A percentile compares a stretch with the other conserved stretches of the same genome.
These are phyloP conservation scores for Colletotrichum theobromicola DNA, from an alignment of 2,329 filamentous ascomycete genomes.

Conservation along the genomic window DNA sequence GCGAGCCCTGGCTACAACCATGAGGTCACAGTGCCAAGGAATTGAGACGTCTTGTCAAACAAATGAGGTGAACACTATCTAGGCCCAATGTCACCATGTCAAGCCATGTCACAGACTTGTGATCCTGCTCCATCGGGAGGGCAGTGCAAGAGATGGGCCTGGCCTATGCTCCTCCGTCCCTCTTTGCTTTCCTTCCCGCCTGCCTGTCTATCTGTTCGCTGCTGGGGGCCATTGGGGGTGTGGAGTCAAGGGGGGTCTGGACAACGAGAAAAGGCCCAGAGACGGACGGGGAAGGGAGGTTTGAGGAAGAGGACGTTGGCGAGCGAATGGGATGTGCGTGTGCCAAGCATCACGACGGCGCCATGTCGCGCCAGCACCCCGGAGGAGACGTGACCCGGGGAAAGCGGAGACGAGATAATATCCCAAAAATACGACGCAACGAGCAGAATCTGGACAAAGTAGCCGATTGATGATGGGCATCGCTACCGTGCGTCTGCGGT, in stretches of 20 bases:
- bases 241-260: neutral
- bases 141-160: slow-evolving; percentile 10
- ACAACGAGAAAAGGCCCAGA: neutral
- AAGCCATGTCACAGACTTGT: slow-evolving; percentile 18
- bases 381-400: slow-evolving; percentile 10
- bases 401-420: neutral
- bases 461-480: slow-evolving; percentile 10
- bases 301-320: neutral
- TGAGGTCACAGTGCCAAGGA: slow-evolving; percentile 18
- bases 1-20: neutral
- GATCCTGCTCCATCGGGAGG: slow-evolving; percentile 8
- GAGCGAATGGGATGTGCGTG: neutral
- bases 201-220: neutral
- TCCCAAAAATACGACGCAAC: slow-evolving; percentile 9
- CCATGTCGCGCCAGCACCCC: slow-evolving; percentile 17
- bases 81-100: neutral
- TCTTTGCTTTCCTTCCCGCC: neutral
- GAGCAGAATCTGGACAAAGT: neutral
- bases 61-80: slow-evolving; percentile 9
- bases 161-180: neutral
- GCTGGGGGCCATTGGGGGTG: neutral
- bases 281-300: neutral
- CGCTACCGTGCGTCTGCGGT: slow-evolving; percentile 8
- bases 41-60: slow-evolving; percentile 21
- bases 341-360: slow-evolving; percentile 14